Percentiles rank a stretch among this genome's conserved stretches.
These are phyloP conservation scores for Yamadazyma conglobata DNA, from an alignment of 1,139 yeast species.

Conservation along the genomic window DNA sequence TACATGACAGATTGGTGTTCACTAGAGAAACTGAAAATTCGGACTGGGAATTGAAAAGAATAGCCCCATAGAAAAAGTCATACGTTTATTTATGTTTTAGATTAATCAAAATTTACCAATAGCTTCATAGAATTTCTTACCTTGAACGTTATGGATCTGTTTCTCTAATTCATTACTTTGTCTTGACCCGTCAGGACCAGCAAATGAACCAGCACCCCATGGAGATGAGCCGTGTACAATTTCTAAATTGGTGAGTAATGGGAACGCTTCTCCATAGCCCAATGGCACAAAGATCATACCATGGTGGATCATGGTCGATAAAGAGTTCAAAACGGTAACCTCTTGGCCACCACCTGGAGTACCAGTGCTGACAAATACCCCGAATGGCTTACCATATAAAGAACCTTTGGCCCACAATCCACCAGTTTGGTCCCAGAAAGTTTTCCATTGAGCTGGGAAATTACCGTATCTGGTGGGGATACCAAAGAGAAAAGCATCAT, in stretches of 20 bases:
- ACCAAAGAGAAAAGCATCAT: slow-evolving; percentile 79
- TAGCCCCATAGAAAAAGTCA: slow-evolving; percentile 52
- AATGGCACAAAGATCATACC: slow-evolving; percentile 79
- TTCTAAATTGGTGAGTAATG: slow-evolving; percentile 53
- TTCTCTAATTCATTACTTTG: slow-evolving; percentile 63
- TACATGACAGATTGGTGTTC: slow-evolving; percentile 86
- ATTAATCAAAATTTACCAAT: slow-evolving; percentile 21
- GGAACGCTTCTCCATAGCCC: slow-evolving; percentile 67
- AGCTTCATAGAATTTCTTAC: slow-evolving; percentile 53
- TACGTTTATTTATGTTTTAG: not conserved
- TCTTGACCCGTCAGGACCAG: slow-evolving; percentile 80
- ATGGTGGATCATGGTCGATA: slow-evolving; percentile 72
- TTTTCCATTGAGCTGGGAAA: slow-evolving; percentile 76
- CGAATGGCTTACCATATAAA: slow-evolving; percentile 72
- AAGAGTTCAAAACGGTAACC: slow-evolving; percentile 58
- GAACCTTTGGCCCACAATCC: slow-evolving; percentile 80
- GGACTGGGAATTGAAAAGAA: slow-evolving; percentile 62
- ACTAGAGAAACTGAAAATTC: slow-evolving; percentile 48
- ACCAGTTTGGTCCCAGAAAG: slow-evolving; percentile 82
- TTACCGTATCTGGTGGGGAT: slow-evolving; percentile 82
- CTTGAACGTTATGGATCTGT: slow-evolving; percentile 61
- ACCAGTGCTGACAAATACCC: slow-evolving; percentile 75
- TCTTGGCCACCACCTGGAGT: slow-evolving; percentile 87
- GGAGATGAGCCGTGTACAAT: slow-evolving; percentile 83
- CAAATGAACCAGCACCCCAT: slow-evolving; percentile 86